Conservation (phyloP, 768 basidiomycete genomes). For the Atractiella rhizophila region DNA sequence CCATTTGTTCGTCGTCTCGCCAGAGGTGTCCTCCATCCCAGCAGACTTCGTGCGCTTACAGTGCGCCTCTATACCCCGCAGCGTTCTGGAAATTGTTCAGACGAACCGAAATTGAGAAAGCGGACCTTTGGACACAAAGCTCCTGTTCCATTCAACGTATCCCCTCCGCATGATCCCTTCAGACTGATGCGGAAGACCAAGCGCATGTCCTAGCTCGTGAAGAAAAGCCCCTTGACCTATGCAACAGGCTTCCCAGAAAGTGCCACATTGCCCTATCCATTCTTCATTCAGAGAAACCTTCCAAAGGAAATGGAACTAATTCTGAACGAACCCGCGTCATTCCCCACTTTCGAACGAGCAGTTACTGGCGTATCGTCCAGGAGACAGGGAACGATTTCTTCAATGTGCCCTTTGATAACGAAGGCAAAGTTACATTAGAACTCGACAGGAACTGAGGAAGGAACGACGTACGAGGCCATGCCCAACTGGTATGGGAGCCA, state of each 20-base stretch:
- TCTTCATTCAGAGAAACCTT: conserved; percentile 4
- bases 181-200: conserved; percentile 3
- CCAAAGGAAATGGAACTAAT: conserved; percentile 2
- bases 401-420: too few relatives aligned
- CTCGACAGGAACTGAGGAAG: too few relatives aligned
- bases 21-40: too few relatives aligned
- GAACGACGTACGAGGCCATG: conserved; percentile 3
- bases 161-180: conserved; percentile 5
- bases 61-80: too few relatives aligned
- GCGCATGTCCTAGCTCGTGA: conserved; percentile 5
- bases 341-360: conserved; percentile 3
- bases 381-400: conserved; percentile 4
- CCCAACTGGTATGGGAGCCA: conserved; percentile 6
- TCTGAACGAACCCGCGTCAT: conserved; percentile 3
- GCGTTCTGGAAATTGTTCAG: too few relatives aligned
- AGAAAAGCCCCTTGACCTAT: not conserved
- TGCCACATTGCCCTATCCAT: not conserved
- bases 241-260: not conserved
- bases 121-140: too few relatives aligned
- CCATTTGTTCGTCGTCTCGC: too few relatives aligned
- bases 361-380: conserved; percentile 3
- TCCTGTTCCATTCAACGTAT: conserved; percentile 5
- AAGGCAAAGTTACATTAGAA: too few relatives aligned
- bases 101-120: too few relatives aligned
- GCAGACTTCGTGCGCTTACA: too few relatives aligned